Evolutionary conservation across 129 eudicot species (phyloP).

Genomic region (Heracleum sosnowskyi): DNA sequence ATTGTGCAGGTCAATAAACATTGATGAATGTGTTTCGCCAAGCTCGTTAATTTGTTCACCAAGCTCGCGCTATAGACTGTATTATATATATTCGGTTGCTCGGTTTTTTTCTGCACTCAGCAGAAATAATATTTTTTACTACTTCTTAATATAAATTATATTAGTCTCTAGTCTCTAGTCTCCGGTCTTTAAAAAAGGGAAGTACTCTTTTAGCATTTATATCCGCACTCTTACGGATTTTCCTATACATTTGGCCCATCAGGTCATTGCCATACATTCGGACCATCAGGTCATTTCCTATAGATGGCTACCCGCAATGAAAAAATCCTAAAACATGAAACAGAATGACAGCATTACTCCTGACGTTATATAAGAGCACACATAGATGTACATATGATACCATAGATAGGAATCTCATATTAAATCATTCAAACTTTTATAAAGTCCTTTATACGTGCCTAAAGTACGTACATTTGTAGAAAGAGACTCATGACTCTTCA

Average conservation of each 20-base stretch:
- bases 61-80: background rate
- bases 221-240: too few relatives aligned
- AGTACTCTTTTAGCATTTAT: background rate
- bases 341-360: background rate
- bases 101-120: too few relatives aligned
- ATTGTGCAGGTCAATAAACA: background rate
- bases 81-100: too few relatives aligned
- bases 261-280: background rate
- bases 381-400: background rate
- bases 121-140: background rate
- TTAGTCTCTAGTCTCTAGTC: background rate
- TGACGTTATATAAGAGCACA: background rate
- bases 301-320: background rate
- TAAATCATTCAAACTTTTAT: too few relatives aligned
- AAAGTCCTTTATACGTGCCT: background rate
- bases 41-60: too few relatives aligned
- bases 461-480: background rate
- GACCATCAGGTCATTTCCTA: background rate
- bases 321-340: background rate
- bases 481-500: background rate
- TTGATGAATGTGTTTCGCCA: background rate
- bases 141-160: background rate
- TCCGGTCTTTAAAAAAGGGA: background rate
- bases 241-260: background rate
- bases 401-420: background rate